phyloP scores from a whole-genome alignment of 306 rosid species.

The Lathyrus aphaca region DNA sequence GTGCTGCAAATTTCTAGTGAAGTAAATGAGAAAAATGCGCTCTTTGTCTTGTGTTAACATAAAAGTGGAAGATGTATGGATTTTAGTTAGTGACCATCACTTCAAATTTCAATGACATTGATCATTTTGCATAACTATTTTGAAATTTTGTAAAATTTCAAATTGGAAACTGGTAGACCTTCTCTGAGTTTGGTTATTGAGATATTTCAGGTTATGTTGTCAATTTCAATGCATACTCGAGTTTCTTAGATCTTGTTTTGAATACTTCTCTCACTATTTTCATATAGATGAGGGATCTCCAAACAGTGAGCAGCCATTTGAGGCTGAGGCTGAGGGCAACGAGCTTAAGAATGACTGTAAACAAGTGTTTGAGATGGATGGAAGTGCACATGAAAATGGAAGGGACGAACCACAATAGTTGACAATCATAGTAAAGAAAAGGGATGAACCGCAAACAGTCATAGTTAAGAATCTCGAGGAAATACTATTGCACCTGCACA shows the following conservation, averaged over 20 bases:
- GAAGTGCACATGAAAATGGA: slow-evolving; percentile 55
- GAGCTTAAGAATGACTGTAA: slow-evolving; percentile 67
- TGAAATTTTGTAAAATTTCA: background rate
- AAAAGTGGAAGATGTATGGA: slow-evolving; percentile 6
- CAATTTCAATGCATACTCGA: slow-evolving; percentile 27
- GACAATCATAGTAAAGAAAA: slow-evolving; percentile 56
- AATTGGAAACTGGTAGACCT: slow-evolving; percentile 3
- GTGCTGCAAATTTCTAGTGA: background rate
- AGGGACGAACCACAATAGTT: slow-evolving; percentile 53
- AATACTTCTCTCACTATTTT: slow-evolving; percentile 38
- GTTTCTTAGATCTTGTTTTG: slow-evolving; percentile 31
- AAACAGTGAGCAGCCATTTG: slow-evolving; percentile 62
- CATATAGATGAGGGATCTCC: slow-evolving; percentile 79
- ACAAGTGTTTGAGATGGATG: slow-evolving; percentile 64
- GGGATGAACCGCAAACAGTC: too few relatives aligned
- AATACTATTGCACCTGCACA: too few relatives aligned
- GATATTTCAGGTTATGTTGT: slow-evolving; percentile 21
- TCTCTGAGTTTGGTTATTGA: slow-evolving; percentile 25
- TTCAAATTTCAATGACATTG: slow-evolving; percentile 22
- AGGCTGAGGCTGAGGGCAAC: slow-evolving; percentile 48
- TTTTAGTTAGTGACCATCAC: slow-evolving; percentile 10
- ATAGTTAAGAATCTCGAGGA: slow-evolving; percentile 53
- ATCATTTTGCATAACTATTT: background rate
- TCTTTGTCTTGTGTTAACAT: slow-evolving; percentile 5
- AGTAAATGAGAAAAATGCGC: background rate